Evolutionary conservation across 495 filamentous ascomycete genomes (phyloP), one percentile per base, ranked within the genome.

Genomic region (Xylaria venustula): DNA sequence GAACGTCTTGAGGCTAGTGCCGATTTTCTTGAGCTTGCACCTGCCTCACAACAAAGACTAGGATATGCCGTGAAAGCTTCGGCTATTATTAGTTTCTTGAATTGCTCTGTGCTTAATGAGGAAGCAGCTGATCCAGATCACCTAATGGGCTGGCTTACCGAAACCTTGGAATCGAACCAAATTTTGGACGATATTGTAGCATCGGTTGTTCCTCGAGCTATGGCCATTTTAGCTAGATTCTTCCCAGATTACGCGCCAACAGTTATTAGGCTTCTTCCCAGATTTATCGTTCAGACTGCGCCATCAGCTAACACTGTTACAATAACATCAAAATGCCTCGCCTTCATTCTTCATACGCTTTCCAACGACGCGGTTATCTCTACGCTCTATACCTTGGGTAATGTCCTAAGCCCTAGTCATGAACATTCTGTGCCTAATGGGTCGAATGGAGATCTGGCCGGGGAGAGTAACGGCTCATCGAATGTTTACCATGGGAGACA

Each of bases 281-380:
- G 87, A 41, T 91, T 94, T 60, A 87, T 98, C 50, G 87, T 96
- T 7, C 90, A 95, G 71, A 87, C 89, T 36, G 81, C 82, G n/a
- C 79, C 87, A 15, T 82, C 82, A 47, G 81, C 81, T 22, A 72
- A 80, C 30, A 89, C 86, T 26, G 83, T 93, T 15, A 78, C 75
- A 11, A 81, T 93, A 26, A 94, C 93, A 34, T 91, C 92, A 4
- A 85, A 84, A 50, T 93, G 89, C 68, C 80, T 98, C 46, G 90
- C 91, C 3, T 89, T 85, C 54, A 80, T 95, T 50, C 75, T 98
- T 51, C 86, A 84, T 51, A 80, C 88, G 59, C 83, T 97, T 6
- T 93, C 95, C 5, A 88, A 95, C 66, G 94, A 98, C 80, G 88
- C 90, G 26, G 85, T 95, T 28, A 98, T 98, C 64, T 95, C 92